phyloP scores from a whole-genome alignment of 176 grass and related monocot genomes.

The Triticum timopheevii region DNA sequence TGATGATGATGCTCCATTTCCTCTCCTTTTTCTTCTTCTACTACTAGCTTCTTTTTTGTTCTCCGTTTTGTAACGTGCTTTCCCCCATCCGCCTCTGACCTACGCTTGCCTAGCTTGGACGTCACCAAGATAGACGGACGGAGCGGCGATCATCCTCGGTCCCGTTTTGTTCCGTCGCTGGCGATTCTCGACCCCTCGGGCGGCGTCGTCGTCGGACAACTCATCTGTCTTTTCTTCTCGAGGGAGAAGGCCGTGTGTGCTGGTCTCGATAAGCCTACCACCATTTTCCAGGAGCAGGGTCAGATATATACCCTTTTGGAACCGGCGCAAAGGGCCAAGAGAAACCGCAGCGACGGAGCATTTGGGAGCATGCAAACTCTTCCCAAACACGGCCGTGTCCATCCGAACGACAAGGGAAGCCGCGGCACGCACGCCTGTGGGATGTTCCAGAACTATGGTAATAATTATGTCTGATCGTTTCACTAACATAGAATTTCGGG shows the following conservation, averaged over 20 bases:
- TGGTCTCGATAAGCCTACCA: background rate
- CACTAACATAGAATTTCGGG: background rate
- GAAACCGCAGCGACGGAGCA: background rate
- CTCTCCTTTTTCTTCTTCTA: background rate
- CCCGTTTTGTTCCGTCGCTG: background rate
- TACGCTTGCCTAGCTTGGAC: slow-evolving; percentile 18
- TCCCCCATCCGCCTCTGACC: background rate
- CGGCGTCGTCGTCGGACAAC: background rate
- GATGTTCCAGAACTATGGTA: background rate
- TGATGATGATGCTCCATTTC: slow-evolving; percentile 12
- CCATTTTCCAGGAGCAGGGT: background rate
- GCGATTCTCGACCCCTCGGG: background rate
- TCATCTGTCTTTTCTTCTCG: background rate
- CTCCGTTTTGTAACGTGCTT: background rate
- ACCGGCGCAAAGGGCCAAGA: background rate
- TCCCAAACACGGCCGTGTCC: background rate
- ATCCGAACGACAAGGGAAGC: background rate
- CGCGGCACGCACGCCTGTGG: background rate
- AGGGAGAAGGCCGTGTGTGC: background rate
- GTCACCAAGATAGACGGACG: slow-evolving; percentile 27
- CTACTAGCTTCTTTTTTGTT: background rate
- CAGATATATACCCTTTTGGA: background rate
- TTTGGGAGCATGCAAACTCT: background rate
- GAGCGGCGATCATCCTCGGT: slow-evolving; percentile 24
- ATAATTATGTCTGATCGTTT: background rate